phyloP scores from a whole-genome alignment of 2,329 filamentous ascomycete species.

The Aspergillus neotritici region DNA sequence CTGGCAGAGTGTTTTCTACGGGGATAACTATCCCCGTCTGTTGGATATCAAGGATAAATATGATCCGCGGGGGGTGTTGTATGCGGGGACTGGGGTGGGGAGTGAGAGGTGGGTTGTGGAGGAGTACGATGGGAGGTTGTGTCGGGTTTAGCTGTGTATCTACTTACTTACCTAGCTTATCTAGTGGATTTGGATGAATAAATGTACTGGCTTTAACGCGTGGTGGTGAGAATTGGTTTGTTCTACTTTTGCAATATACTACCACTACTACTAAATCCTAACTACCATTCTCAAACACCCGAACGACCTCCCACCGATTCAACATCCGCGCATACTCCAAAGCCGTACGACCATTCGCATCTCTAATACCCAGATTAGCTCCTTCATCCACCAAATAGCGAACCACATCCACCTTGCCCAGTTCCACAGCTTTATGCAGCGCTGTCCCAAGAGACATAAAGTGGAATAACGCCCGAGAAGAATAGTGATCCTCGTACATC shows the following conservation, averaged over 20 bases:
- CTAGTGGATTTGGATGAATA: too few species aligned
- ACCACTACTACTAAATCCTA: too few species aligned
- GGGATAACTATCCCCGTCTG: slow-evolving; percentile 8
- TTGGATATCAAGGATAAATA: slow-evolving; percentile 10
- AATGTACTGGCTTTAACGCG: too few species aligned
- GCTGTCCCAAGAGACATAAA: slow-evolving; percentile 19
- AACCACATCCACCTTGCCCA: slow-evolving; percentile 16
- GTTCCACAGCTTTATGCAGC: slow-evolving; percentile 19
- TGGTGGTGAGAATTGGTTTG: too few species aligned
- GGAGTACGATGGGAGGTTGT: neutral
- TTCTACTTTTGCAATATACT: too few species aligned
- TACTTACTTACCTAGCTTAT: too few species aligned
- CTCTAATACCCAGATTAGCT: slow-evolving; percentile 13
- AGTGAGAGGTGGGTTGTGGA: slow-evolving; percentile 8
- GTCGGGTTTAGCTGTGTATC: neutral
- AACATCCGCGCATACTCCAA: slow-evolving; percentile 14
- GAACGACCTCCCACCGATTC: slow-evolving; percentile 8
- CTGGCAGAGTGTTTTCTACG: slow-evolving; percentile 19
- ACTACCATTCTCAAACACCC: too few species aligned
- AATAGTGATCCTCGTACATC: slow-evolving; percentile 18
- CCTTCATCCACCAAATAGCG: slow-evolving; percentile 16
- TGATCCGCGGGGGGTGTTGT: slow-evolving; percentile 10
- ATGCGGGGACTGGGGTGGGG: slow-evolving; percentile 10
- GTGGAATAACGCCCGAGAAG: slow-evolving; percentile 12
- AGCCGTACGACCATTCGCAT: slow-evolving; percentile 16